phyloP scores from a whole-genome alignment of 345 rosid species.

The Eucalyptus erythrocorys region DNA sequence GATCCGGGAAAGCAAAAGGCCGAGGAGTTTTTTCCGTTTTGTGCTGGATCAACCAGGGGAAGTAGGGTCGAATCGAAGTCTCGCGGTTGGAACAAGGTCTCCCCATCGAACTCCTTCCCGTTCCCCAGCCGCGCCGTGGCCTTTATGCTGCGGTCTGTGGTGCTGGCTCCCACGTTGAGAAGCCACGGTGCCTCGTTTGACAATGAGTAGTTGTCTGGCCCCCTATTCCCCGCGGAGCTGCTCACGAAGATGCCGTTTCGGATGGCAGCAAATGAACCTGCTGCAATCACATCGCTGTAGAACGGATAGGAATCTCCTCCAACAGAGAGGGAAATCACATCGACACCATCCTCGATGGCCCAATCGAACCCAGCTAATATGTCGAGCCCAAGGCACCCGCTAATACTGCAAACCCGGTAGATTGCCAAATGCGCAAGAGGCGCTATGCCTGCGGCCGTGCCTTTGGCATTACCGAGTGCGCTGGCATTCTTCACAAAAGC shows the following conservation, averaged over 20 bases:
- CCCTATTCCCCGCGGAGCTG: constrained; percentile 44
- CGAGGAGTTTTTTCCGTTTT: constrained; percentile 1
- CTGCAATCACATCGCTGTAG: constrained; percentile 11
- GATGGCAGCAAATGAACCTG: constrained; percentile 34
- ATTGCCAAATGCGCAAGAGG: constrained; percentile 38
- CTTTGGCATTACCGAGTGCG: constrained; percentile 26
- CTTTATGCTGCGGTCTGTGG: constrained; percentile 34
- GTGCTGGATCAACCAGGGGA: constrained; percentile 32
- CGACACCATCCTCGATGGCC: constrained; percentile 42
- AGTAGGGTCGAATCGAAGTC: constrained; percentile 2
- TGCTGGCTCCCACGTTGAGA: constrained; percentile 51
- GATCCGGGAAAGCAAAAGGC: constrained; percentile 9
- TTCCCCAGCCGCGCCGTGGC: constrained; percentile 36
- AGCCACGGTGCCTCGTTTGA: constrained; percentile 55
- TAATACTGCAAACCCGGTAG: constrained; percentile 23
- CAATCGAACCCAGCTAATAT: constrained; percentile 41
- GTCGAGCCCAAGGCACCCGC: constrained; percentile 11
- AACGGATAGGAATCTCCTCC: constrained; percentile 25
- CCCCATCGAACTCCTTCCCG: constrained; percentile 15
- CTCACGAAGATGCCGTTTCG: constrained; percentile 39
- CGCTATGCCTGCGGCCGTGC: constrained; percentile 45
- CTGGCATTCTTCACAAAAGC: constrained; percentile 16
- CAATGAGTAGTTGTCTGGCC: constrained; percentile 15
- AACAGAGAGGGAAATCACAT: constrained; percentile 39
- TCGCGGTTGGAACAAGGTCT: constrained; percentile 21